These are phyloP conservation scores for Saccharomyces hybrid DNA, from an alignment of 1,139 yeast species.

Conservation along the genomic window DNA sequence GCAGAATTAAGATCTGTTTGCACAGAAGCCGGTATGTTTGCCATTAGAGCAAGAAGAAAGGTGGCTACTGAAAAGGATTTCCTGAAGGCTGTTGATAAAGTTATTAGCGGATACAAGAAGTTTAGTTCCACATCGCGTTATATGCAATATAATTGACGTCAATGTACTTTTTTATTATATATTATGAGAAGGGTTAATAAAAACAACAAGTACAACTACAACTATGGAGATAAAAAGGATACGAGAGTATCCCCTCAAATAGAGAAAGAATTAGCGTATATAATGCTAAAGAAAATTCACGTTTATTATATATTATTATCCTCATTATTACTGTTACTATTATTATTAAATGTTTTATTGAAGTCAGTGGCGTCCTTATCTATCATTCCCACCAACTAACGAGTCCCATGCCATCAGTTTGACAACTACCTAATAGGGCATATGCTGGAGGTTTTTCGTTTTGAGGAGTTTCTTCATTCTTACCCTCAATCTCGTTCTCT, in stretches of 20 bases:
- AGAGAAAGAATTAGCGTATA: not conserved
- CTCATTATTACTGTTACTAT: not conserved
- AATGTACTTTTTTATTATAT: not conserved
- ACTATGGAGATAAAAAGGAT: not conserved
- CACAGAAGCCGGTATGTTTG: slow-evolving; percentile 99
- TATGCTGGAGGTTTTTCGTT: slow-evolving; percentile 56
- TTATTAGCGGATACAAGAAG: slow-evolving; percentile 95
- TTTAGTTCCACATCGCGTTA: slow-evolving; percentile 94
- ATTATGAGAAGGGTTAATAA: not conserved
- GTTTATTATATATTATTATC: not conserved
- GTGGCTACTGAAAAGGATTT: slow-evolving; percentile 97
- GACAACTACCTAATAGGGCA: slow-evolving; percentile 84
- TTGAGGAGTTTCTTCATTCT: slow-evolving; percentile 25
- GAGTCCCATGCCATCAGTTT: slow-evolving; percentile 93
- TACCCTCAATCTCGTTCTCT: slow-evolving; percentile 18
- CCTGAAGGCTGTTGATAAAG: slow-evolving; percentile 95
- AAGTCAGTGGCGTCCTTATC: not conserved
- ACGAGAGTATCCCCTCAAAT: not conserved
- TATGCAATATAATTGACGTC: slow-evolving; percentile 79
- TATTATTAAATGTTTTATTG: not conserved
- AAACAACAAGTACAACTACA: not conserved
- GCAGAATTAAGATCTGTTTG: slow-evolving; percentile 95
- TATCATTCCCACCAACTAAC: slow-evolving; percentile 86
- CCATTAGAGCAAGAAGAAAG: slow-evolving; percentile 94
- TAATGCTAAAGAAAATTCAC: not conserved